phyloP scores from a whole-genome alignment of 495 filamentous ascomycete species.

The Bryoglossum gracile region DNA sequence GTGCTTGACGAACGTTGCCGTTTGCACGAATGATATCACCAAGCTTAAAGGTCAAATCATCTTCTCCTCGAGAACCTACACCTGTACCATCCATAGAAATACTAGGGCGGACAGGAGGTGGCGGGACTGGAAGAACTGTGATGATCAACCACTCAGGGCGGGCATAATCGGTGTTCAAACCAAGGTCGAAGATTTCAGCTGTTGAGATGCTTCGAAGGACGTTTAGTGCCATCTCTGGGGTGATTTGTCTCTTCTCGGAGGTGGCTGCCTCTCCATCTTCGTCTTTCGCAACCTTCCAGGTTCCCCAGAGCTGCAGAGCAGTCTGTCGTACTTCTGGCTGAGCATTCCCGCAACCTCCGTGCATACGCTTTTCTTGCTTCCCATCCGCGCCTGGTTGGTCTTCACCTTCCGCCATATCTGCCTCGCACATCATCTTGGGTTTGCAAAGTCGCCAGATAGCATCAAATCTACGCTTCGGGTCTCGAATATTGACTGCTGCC shows the following conservation, averaged over 20 bases:
- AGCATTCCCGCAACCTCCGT: slow-evolving; percentile 89
- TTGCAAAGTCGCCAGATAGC: slow-evolving; percentile 84
- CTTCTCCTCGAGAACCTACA: slow-evolving; percentile 81
- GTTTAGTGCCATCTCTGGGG: slow-evolving; percentile 73
- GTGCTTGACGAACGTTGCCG: slow-evolving; percentile 80
- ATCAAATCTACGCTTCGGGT: slow-evolving; percentile 90
- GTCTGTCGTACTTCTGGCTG: slow-evolving; percentile 81
- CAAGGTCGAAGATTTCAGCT: slow-evolving; percentile 76
- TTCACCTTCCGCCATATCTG: slow-evolving; percentile 59
- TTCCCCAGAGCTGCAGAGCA: slow-evolving; percentile 74
- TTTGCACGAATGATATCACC: slow-evolving; percentile 98
- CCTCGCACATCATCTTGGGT: slow-evolving; percentile 73
- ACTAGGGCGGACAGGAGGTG: slow-evolving; percentile 90
- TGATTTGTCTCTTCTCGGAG: slow-evolving; percentile 76
- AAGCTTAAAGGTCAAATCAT: slow-evolving; percentile 97
- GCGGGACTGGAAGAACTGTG: slow-evolving; percentile 89
- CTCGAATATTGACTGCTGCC: slow-evolving; percentile 72
- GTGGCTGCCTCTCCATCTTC: slow-evolving; percentile 57
- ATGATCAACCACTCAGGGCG: slow-evolving; percentile 98
- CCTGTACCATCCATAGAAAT: slow-evolving; percentile 90
- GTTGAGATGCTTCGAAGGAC: slow-evolving; percentile 77
- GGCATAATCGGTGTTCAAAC: slow-evolving; percentile 86
- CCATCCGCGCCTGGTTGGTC: slow-evolving; percentile 44
- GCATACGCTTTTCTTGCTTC: slow-evolving; percentile 39
- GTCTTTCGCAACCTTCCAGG: slow-evolving; percentile 69